Percentiles rank a stretch among this genome's conserved stretches.
Conservation (phyloP, 805 yeast genomes). For the Yarrowia divulgata region DNA sequence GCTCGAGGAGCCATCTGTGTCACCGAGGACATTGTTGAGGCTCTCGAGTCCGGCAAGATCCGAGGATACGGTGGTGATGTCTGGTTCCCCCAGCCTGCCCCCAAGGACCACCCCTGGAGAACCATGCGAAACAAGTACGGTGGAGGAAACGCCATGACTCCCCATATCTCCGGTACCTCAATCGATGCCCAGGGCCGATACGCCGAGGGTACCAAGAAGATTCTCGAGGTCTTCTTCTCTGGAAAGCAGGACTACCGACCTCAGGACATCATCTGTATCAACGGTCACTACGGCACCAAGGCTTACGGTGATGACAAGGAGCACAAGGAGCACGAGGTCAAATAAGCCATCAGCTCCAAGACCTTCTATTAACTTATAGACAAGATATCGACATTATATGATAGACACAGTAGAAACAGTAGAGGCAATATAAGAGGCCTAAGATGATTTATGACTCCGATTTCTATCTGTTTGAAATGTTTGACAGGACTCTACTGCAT, state of each 20-base stretch:
- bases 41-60: constrained; percentile 4
- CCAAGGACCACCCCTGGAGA: constrained; percentile 20
- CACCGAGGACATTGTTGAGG: constrained; percentile 10
- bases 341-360: not conserved
- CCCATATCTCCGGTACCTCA: constrained; percentile 14
- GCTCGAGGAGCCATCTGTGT: constrained; percentile 22
- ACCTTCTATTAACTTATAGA: not conserved
- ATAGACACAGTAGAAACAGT: not conserved
- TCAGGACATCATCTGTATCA: constrained; percentile 20
- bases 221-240: constrained; percentile 20
- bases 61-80: constrained; percentile 19
- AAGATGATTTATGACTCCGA: too few relatives aligned
- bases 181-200: constrained; percentile 14
- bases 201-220: constrained; percentile 19
- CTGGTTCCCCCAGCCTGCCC: constrained; percentile 20
- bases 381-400: not conserved
- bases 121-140: constrained; percentile 19
- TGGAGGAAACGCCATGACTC: constrained; percentile 18
- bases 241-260: constrained; percentile 26
- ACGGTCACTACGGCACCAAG: constrained; percentile 23
- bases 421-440: too few relatives aligned
- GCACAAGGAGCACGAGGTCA: constrained; percentile 17
- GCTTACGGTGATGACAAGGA: constrained; percentile 12
- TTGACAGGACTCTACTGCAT: too few relatives aligned
- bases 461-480: too few relatives aligned